Percentiles rank a stretch among this genome's conserved stretches.
Conservation (phyloP, 2,329 filamentous ascomycete genomes). For the Phyllosticta citrichinensis region DNA sequence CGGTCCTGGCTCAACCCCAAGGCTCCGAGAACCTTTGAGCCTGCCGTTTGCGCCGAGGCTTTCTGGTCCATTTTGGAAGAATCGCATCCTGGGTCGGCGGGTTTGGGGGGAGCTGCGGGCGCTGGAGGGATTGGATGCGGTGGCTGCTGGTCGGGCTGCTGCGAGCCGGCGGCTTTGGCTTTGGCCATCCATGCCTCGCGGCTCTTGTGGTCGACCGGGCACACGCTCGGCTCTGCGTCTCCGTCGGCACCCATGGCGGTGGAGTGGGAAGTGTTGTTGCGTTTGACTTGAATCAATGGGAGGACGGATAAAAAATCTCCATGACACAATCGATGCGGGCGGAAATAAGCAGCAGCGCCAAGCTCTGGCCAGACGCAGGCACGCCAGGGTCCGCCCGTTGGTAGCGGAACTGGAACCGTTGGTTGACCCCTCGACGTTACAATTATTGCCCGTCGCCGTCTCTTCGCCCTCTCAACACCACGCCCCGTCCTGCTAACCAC, state of each 20-base stretch:
- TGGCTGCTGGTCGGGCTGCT: slow-evolving; percentile 26
- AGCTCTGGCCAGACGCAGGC: neutral
- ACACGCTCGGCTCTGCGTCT: slow-evolving; percentile 28
- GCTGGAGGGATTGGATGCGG: slow-evolving; percentile 14
- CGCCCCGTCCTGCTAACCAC: neutral
- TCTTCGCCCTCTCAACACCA: neutral
- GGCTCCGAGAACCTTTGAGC: slow-evolving; percentile 11
- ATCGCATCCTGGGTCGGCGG: slow-evolving; percentile 24
- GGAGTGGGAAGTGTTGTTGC: neutral
- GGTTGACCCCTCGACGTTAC: neutral
- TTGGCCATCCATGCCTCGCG: slow-evolving; percentile 78
- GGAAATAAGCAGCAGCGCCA: neutral
- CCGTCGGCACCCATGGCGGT: slow-evolving; percentile 1
- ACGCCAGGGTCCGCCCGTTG: neutral
- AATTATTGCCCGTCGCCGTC: neutral
- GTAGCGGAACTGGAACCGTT: neutral
- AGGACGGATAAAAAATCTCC: neutral
- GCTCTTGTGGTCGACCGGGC: slow-evolving; percentile 84
- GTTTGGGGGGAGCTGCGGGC: slow-evolving; percentile 8
- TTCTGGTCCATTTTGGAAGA: slow-evolving; percentile 21
- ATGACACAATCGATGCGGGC: neutral
- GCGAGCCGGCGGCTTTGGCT: slow-evolving; percentile 36
- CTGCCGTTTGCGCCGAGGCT: slow-evolving; percentile 10
- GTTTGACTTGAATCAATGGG: neutral
- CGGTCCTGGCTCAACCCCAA: slow-evolving; percentile 46